Evolutionary conservation across 169 alveolate species (phyloP).

Genomic region (Plasmodium coatneyi): DNA sequence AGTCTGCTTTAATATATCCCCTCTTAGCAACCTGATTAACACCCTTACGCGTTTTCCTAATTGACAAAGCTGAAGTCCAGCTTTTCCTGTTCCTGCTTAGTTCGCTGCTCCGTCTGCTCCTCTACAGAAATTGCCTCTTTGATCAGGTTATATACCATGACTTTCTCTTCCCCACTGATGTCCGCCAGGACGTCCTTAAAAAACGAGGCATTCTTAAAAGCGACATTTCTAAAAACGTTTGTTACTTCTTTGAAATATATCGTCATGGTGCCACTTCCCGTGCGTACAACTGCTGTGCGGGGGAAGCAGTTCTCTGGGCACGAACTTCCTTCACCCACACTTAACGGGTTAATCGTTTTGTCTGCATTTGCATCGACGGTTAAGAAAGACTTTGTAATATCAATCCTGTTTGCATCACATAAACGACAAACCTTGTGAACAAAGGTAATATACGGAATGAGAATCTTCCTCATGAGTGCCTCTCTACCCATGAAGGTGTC

Average conservation of each 20-base stretch:
- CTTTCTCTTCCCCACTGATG: slow-evolving; percentile 38
- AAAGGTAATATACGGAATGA: slow-evolving; percentile 31
- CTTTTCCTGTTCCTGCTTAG: slow-evolving; percentile 23
- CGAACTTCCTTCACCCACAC: not conserved
- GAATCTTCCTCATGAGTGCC: not conserved
- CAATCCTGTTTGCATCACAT: slow-evolving; percentile 25
- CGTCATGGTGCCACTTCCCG: slow-evolving; percentile 8
- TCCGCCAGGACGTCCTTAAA: slow-evolving; percentile 39
- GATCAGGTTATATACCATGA: slow-evolving; percentile 53
- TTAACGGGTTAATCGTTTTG: not conserved
- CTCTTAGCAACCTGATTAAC: not conserved
- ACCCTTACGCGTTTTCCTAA: not conserved
- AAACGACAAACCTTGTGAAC: slow-evolving; percentile 17
- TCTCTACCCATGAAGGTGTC: slow-evolving; percentile 14
- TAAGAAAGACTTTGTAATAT: slow-evolving; percentile 27
- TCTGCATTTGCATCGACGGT: not conserved
- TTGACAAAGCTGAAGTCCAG: slow-evolving; percentile 58
- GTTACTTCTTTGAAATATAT: slow-evolving; percentile 50
- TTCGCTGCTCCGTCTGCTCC: not conserved
- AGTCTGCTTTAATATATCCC: not conserved
- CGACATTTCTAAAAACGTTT: slow-evolving; percentile 66
- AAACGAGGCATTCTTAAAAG: slow-evolving; percentile 46
- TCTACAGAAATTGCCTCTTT: slow-evolving; percentile 39
- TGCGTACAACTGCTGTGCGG: not conserved
- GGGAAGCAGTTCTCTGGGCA: slow-evolving; percentile 1